These are phyloP conservation scores for Colletotrichum spinosum DNA, from an alignment of 2,329 filamentous ascomycete species.

Conservation along the genomic window DNA sequence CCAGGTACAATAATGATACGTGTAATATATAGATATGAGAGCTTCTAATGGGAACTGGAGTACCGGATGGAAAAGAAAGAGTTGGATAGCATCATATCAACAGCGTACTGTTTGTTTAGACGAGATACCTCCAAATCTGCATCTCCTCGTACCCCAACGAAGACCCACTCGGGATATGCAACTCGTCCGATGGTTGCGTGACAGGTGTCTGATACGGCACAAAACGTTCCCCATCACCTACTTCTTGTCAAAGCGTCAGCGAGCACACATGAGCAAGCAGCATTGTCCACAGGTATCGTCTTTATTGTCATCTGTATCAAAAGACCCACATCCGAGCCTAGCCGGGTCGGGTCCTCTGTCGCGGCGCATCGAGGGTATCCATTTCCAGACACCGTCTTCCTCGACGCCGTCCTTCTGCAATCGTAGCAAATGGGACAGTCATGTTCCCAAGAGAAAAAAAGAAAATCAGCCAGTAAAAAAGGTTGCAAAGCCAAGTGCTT, in stretches of 20 bases:
- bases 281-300: conserved; percentile 32
- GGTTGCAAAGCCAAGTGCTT: conserved; percentile 35
- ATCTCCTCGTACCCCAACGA: background rate
- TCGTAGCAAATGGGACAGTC: conserved; percentile 32
- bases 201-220: background rate
- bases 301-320: conserved; percentile 34
- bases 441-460: conserved; percentile 25
- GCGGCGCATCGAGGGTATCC: conserved; percentile 10
- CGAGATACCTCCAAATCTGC: conserved; percentile 23
- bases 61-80: conserved; percentile 8
- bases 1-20: background rate
- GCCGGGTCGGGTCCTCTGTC: conserved; percentile 5
- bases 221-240: background rate
- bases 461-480: conserved; percentile 9
- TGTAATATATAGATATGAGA: background rate
- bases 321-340: conserved; percentile 1
- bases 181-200: background rate
- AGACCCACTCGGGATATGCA: background rate
- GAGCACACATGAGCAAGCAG: background rate
- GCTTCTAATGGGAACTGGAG: conserved; percentile 1
- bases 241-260: background rate
- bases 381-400: conserved; percentile 5
- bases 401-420: conserved; percentile 25
- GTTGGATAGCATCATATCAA: conserved; percentile 9
- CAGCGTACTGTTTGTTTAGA: conserved; percentile 11